phyloP scores from a whole-genome alignment of 2,329 filamentous ascomycete genomes.

The Kalmusia sp. region DNA sequence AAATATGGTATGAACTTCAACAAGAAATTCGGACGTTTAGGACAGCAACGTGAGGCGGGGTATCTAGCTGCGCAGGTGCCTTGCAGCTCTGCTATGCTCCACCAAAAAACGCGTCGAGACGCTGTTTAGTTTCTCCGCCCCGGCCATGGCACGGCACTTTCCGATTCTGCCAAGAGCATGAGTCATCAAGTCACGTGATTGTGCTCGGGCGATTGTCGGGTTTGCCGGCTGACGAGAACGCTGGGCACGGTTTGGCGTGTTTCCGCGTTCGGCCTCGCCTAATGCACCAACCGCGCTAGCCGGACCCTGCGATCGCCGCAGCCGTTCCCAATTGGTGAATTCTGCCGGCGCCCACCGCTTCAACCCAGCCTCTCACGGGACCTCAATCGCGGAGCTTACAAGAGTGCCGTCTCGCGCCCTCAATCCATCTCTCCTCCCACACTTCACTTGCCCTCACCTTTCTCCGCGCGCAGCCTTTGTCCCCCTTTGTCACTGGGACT shows the following conservation, averaged over 20 bases:
- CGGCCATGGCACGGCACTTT: neutral
- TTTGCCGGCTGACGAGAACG: neutral
- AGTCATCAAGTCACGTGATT: conserved; percentile 1
- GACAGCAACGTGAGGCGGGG: conserved; percentile 27
- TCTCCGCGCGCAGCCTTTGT: conserved; percentile 24
- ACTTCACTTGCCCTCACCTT: conserved; percentile 38
- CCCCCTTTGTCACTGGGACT: conserved; percentile 15
- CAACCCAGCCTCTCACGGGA: conserved; percentile 44
- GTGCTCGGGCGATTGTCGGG: neutral
- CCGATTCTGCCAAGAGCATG: neutral
- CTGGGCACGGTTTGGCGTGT: conserved; percentile 2
- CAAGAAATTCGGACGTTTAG: conserved; percentile 17
- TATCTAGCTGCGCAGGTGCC: conserved; percentile 33
- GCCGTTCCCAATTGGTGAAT: conserved; percentile 21
- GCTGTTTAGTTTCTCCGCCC: conserved; percentile 17
- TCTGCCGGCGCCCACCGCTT: conserved; percentile 31
- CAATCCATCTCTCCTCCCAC: conserved; percentile 42
- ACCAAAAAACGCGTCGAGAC: conserved; percentile 37
- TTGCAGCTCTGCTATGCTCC: conserved; percentile 27
- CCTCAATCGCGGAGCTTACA: conserved; percentile 41
- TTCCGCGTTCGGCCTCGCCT: conserved; percentile 20
- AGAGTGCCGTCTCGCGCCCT: conserved; percentile 40
- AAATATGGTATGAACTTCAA: conserved; percentile 15
- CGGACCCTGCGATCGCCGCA: conserved; percentile 24
- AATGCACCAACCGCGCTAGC: conserved; percentile 23